phyloP scores from a whole-genome alignment of 257 asterid genomes.

The Nicotiana sylvestris region DNA sequence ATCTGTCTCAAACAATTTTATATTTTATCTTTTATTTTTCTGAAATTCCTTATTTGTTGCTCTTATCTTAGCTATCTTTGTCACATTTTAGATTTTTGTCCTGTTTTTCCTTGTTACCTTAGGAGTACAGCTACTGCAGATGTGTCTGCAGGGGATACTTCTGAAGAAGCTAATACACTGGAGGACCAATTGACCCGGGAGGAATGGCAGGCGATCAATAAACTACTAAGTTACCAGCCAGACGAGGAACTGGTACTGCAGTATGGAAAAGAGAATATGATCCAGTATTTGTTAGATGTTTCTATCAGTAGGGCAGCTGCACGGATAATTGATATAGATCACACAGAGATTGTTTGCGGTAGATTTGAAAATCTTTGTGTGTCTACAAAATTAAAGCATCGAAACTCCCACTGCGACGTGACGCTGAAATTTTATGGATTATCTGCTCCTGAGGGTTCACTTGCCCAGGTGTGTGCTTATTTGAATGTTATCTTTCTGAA shows the following conservation, averaged over 20 bases:
- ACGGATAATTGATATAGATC: conserved; percentile 61
- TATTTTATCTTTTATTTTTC: not conserved
- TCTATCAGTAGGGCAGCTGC: conserved; percentile 91
- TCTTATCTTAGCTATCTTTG: not conserved
- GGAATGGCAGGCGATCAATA: conserved; percentile 98
- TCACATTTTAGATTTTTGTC: not conserved
- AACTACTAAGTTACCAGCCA: conserved; percentile 83
- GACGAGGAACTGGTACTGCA: conserved; percentile 71
- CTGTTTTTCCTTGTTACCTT: conserved; percentile 23
- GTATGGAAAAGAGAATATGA: conserved; percentile 77
- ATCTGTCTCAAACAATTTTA: not conserved
- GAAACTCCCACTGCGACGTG: conserved; percentile 79
- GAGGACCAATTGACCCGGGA: conserved; percentile 88
- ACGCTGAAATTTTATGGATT: conserved; percentile 84
- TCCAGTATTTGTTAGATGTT: conserved; percentile 65
- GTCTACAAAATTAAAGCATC: conserved; percentile 73
- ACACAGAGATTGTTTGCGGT: conserved; percentile 87
- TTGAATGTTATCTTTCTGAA: not conserved
- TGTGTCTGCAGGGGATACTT: conserved; percentile 41
- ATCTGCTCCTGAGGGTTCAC: conserved; percentile 96
- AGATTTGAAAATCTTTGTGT: conserved; percentile 88
- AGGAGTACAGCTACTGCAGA: conserved; percentile 73
- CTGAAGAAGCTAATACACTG: conserved; percentile 53
- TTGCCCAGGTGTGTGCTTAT: conserved; percentile 75
- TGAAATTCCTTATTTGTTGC: conserved; percentile 1